phyloP scores from a whole-genome alignment of 495 filamentous ascomycete genomes.

The Hyaloscypha bicolor region DNA sequence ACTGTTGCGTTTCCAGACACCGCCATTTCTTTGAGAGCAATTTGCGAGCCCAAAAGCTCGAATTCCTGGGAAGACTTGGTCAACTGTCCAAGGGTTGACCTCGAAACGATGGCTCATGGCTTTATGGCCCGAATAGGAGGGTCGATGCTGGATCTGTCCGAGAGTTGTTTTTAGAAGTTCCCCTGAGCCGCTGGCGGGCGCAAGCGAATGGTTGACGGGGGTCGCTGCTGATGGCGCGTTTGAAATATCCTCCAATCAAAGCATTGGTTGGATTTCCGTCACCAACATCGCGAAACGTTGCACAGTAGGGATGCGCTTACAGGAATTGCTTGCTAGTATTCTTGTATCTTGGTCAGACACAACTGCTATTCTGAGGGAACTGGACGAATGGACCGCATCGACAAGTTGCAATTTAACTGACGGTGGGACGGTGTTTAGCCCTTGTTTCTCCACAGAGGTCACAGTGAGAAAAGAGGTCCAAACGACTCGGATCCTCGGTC shows the following conservation, averaged over 20 bases:
- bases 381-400: background rate
- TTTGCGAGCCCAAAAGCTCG: no score
- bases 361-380: background rate
- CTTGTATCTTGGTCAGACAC: background rate
- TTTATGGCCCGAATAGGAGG: background rate
- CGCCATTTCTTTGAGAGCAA: no score
- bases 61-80: background rate
- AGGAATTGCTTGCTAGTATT: background rate
- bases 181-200: background rate
- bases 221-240: constrained; percentile 11
- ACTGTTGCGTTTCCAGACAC: background rate
- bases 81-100: background rate
- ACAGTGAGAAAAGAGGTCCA: background rate
- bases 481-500: background rate
- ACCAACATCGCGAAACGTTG: constrained; percentile 9
- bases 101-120: background rate
- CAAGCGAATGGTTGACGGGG: background rate
- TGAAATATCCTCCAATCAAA: constrained; percentile 11
- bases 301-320: background rate
- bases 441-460: background rate
- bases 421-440: background rate
- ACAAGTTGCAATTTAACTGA: background rate
- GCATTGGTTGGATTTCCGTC: background rate
- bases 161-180: constrained; percentile 4
- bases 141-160: background rate